Percentiles rank a stretch among this genome's conserved stretches.
phyloP scores from a whole-genome alignment of 139 green algal species.

The Coelastrella sp. region DNA sequence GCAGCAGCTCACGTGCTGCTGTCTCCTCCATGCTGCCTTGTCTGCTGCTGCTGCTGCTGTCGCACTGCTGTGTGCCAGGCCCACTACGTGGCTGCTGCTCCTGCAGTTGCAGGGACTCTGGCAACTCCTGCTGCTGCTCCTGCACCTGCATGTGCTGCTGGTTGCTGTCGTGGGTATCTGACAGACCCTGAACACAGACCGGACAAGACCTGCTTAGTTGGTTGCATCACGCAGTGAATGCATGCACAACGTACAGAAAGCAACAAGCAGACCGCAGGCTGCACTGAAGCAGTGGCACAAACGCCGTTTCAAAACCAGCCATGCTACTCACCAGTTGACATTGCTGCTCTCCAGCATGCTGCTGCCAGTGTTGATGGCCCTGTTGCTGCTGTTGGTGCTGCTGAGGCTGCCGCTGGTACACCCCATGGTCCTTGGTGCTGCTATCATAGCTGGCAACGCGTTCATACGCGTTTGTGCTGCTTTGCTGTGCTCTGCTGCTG shows the following conservation, averaged over 20 bases:
- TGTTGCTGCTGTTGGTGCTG: constrained; percentile 21
- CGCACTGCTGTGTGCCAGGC: neutral
- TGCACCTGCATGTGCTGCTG: neutral
- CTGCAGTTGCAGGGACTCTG: neutral
- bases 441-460: neutral
- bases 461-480: neutral
- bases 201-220: neutral
- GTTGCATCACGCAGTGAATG: no score
- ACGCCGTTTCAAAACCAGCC: no score
- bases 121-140: constrained; percentile 2
- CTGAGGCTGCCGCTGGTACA: constrained; percentile 2
- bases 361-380: constrained; percentile 27
- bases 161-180: neutral
- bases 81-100: no score
- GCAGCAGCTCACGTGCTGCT: neutral
- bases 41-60: constrained; percentile 18
- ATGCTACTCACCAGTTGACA: neutral
- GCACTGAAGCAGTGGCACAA: no score
- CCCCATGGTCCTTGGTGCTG: constrained; percentile 13
- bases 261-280: neutral
- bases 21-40: neutral
- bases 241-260: neutral
- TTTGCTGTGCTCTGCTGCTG: constrained; percentile 5
- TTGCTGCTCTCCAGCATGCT: neutral
- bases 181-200: neutral